These are phyloP conservation scores for Sabuloglossum arenarium DNA, from an alignment of 495 filamentous ascomycete genomes.

Conservation along the genomic window DNA sequence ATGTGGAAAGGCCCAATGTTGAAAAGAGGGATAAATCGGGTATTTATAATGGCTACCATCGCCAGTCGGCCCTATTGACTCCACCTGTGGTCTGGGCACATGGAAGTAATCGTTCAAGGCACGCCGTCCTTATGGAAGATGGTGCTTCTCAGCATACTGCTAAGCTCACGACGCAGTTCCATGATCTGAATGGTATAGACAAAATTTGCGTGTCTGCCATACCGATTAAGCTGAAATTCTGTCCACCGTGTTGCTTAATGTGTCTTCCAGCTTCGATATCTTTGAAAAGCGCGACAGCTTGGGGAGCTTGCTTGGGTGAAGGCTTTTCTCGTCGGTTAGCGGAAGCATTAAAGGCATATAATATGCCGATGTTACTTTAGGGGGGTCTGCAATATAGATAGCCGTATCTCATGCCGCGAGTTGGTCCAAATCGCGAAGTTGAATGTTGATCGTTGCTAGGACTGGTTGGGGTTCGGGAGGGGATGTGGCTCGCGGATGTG, in stretches of 20 bases:
- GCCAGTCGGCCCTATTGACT: not conserved
- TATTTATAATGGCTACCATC: not conserved
- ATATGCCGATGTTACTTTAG: not conserved
- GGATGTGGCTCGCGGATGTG: not conserved
- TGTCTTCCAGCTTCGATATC: slow-evolving; percentile 7
- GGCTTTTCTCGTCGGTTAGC: slow-evolving; percentile 2
- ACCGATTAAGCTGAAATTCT: slow-evolving; percentile 7
- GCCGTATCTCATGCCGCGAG: slow-evolving; percentile 3
- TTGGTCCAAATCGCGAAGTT: too few relatives aligned
- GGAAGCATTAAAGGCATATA: slow-evolving; percentile 7
- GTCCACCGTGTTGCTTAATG: slow-evolving; percentile 4
- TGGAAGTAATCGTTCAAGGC: not conserved
- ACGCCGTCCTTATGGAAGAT: too few relatives aligned
- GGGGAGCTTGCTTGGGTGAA: slow-evolving; percentile 2
- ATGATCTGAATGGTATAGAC: too few relatives aligned
- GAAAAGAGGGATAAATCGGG: not conserved
- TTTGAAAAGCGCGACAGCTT: slow-evolving; percentile 4
- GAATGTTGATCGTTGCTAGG: not conserved
- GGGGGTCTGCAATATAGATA: slow-evolving; percentile 2
- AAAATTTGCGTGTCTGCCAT: not conserved
- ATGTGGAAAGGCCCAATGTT: not conserved
- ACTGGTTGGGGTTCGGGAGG: not conserved
- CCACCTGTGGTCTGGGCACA: not conserved
- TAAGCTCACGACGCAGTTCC: too few relatives aligned
- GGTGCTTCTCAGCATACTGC: too few relatives aligned